phyloP scores from a whole-genome alignment of 129 eudicot genomes.

The Dittrichia graveolens region DNA sequence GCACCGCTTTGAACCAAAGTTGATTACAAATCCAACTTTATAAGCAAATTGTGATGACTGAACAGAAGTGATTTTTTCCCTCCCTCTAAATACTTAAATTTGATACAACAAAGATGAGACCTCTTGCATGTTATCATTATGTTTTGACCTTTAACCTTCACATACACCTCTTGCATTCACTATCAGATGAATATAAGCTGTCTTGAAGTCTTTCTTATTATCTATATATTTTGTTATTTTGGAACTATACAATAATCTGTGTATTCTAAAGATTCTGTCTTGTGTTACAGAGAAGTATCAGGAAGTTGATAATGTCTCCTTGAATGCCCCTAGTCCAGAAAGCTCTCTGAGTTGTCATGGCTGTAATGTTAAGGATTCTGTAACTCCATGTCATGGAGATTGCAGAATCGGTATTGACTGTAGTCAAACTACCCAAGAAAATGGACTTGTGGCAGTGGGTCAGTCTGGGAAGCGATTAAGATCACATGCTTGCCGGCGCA shows the following conservation, averaged over 20 bases:
- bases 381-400: slow-evolving; percentile 5
- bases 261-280: slow-evolving; percentile 21
- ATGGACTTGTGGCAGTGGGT: slow-evolving; percentile 27
- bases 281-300: slow-evolving; percentile 30
- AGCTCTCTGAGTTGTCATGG: slow-evolving; percentile 14
- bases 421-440: slow-evolving; percentile 22
- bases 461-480: slow-evolving; percentile 57
- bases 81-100: too few relatives aligned
- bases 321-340: slow-evolving; percentile 31
- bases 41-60: too few relatives aligned
- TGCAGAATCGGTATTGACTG: slow-evolving; percentile 15
- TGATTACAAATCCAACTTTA: too few relatives aligned
- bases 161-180: not conserved
- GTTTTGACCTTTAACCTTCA: too few relatives aligned
- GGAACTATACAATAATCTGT: not conserved
- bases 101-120: too few relatives aligned
- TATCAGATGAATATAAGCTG: not conserved
- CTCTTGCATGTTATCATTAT: too few relatives aligned
- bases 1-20: too few relatives aligned
- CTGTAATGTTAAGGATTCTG: too few relatives aligned
- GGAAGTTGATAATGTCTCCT: slow-evolving; percentile 28
- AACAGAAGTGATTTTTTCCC: too few relatives aligned
- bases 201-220: not conserved
- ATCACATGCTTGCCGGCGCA: slow-evolving; percentile 54
- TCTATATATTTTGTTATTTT: not conserved